A percentile compares a stretch with the other conserved stretches of the same genome.
phyloP scores from a whole-genome alignment of 257 asterid species.

The Capsicum baccatum region DNA sequence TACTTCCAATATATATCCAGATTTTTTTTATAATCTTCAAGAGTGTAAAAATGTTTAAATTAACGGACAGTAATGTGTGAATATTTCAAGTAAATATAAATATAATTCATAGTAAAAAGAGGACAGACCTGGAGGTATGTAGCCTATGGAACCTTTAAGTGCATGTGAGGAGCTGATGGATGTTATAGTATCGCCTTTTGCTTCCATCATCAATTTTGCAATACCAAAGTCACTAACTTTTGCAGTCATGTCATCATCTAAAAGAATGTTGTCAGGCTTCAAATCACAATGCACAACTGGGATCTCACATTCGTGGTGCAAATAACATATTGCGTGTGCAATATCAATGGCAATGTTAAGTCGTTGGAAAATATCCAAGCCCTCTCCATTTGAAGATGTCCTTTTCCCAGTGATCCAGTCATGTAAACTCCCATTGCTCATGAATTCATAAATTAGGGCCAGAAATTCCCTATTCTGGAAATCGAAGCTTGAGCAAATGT shows the following conservation, averaged over 20 bases:
- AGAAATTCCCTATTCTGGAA: slow-evolving; percentile 50
- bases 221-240: slow-evolving; percentile 70
- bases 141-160: slow-evolving; percentile 72
- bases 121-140: slow-evolving; percentile 74
- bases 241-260: slow-evolving; percentile 52
- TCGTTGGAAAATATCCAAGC: slow-evolving; percentile 34
- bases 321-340: slow-evolving; percentile 57
- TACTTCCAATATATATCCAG: too few relatives aligned
- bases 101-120: not conserved
- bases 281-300: slow-evolving; percentile 49
- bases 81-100: not conserved
- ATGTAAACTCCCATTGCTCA: slow-evolving; percentile 71
- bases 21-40: too few relatives aligned
- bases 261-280: slow-evolving; percentile 47
- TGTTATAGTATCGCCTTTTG: slow-evolving; percentile 29
- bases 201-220: slow-evolving; percentile 46
- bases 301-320: slow-evolving; percentile 55
- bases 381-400: slow-evolving; percentile 31
- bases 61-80: not conserved
- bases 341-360: too few relatives aligned
- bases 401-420: slow-evolving; percentile 60
- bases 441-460: slow-evolving; percentile 57
- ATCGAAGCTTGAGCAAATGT: slow-evolving; percentile 57
- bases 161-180: slow-evolving; percentile 50
- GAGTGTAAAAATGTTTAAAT: too few relatives aligned